These are phyloP conservation scores for Fonsecaea monophora DNA, from an alignment of 2,329 filamentous ascomycete genomes.

Conservation along the genomic window DNA sequence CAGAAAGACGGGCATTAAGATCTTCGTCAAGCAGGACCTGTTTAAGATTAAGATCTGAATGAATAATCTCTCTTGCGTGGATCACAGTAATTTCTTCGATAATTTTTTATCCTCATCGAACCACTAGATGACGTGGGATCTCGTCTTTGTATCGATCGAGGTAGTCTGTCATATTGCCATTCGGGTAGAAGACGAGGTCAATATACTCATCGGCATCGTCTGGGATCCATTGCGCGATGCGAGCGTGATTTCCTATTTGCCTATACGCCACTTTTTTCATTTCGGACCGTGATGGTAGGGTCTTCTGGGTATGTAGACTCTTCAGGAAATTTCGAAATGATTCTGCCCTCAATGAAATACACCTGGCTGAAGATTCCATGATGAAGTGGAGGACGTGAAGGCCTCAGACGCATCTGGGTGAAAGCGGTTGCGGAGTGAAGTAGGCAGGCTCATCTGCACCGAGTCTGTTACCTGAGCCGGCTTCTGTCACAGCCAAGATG, in stretches of 20 bases:
- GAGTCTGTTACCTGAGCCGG: too few relatives aligned
- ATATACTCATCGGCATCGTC: slow-evolving; percentile 13
- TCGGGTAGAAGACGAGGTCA: slow-evolving; percentile 14
- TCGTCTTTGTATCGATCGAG: background rate
- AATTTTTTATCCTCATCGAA: slow-evolving; percentile 29
- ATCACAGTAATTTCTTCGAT: slow-evolving; percentile 37
- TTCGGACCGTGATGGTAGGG: slow-evolving; percentile 5
- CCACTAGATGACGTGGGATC: background rate
- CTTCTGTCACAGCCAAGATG: too few relatives aligned
- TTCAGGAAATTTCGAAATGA: background rate
- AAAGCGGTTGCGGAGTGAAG: too few relatives aligned
- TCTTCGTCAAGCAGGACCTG: slow-evolving; percentile 47
- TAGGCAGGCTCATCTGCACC: too few relatives aligned
- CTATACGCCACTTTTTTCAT: slow-evolving; percentile 13
- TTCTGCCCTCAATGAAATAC: background rate
- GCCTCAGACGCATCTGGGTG: too few relatives aligned
- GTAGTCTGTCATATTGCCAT: slow-evolving; percentile 14
- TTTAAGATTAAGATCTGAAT: slow-evolving; percentile 46
- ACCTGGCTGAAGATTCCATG: background rate
- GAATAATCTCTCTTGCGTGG: slow-evolving; percentile 37
- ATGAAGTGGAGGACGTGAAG: too few relatives aligned
- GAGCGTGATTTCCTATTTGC: slow-evolving; percentile 37
- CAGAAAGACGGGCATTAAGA: slow-evolving; percentile 38
- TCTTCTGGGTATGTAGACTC: slow-evolving; percentile 6
- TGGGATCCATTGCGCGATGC: slow-evolving; percentile 24